These are phyloP conservation scores for Diaporthe citriasiana DNA, from an alignment of 2,329 filamentous ascomycete species.

Conservation along the genomic window DNA sequence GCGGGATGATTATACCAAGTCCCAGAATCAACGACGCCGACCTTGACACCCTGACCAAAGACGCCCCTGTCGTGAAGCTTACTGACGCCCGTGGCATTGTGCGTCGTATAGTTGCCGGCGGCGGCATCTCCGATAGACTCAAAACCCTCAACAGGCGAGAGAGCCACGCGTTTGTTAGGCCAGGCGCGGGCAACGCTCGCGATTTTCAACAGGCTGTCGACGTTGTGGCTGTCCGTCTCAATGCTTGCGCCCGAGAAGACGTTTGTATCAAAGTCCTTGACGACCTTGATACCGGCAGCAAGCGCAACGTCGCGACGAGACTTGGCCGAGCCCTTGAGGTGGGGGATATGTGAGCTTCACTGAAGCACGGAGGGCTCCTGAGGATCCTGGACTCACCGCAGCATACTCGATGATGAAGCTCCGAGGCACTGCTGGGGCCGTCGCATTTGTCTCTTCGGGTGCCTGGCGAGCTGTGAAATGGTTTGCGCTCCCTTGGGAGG, in stretches of 20 bases:
- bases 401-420: slow-evolving; percentile 36
- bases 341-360: background rate
- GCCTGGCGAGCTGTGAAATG: background rate
- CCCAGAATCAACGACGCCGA: slow-evolving; percentile 32
- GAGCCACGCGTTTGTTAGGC: slow-evolving; percentile 20
- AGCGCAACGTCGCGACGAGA: slow-evolving; percentile 6
- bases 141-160: slow-evolving; percentile 24
- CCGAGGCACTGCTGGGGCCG: background rate
- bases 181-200: slow-evolving; percentile 48
- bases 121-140: background rate
- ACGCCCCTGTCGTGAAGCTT: slow-evolving; percentile 34
- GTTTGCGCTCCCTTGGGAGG: slow-evolving; percentile 2
- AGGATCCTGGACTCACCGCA: slow-evolving; percentile 8
- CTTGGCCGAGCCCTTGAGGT: slow-evolving; percentile 16
- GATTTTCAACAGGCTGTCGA: slow-evolving; percentile 52
- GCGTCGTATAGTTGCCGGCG: slow-evolving; percentile 26
- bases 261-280: slow-evolving; percentile 48
- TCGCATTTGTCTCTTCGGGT: slow-evolving; percentile 6
- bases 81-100: slow-evolving; percentile 32
- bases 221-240: slow-evolving; percentile 47
- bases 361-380: background rate
- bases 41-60: slow-evolving; percentile 34
- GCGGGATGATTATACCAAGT: slow-evolving; percentile 36
- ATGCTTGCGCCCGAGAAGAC: slow-evolving; percentile 51
- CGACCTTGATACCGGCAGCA: slow-evolving; percentile 41